Conservation (phyloP, 495 filamentous ascomycete species). For the Podospora fimiseda region DNA sequence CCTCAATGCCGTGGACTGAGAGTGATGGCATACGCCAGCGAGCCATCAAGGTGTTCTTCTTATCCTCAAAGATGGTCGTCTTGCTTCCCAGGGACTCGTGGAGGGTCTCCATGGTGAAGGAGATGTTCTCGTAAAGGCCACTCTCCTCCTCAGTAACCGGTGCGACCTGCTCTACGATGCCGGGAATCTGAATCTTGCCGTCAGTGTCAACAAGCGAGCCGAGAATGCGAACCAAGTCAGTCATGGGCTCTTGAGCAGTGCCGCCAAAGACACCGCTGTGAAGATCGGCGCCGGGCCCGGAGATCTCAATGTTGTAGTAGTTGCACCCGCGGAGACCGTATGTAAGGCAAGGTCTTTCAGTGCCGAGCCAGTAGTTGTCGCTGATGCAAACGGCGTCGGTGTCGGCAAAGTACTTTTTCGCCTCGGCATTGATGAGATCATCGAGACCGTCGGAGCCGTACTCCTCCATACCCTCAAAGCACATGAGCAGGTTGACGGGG, state of each 20-base stretch:
- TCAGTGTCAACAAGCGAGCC: slow-evolving; percentile 77
- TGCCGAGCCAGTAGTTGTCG: slow-evolving; percentile 99
- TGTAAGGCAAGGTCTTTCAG: slow-evolving; percentile 94
- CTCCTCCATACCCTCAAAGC: slow-evolving; percentile 99
- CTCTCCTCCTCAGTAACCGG: slow-evolving; percentile 83
- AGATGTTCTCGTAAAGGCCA: slow-evolving; percentile 72
- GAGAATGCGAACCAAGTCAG: slow-evolving; percentile 78
- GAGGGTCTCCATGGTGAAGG: slow-evolving; percentile 91
- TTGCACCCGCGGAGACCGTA: slow-evolving; percentile 97
- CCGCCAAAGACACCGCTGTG: slow-evolving; percentile 97
- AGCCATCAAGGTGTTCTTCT: slow-evolving; percentile 87
- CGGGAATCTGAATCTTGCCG: slow-evolving; percentile 84
- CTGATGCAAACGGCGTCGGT: slow-evolving; percentile 96
- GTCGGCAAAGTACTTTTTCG: slow-evolving; percentile 86
- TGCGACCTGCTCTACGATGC: slow-evolving; percentile 84
- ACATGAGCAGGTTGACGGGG: slow-evolving; percentile 97
- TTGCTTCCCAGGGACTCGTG: slow-evolving; percentile 83
- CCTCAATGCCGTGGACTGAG: slow-evolving; percentile 94
- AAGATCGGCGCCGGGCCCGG: slow-evolving; percentile 85
- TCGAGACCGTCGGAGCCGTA: slow-evolving; percentile 96
- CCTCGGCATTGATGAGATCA: slow-evolving; percentile 84
- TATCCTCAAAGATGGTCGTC: slow-evolving; percentile 77
- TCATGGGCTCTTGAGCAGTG: slow-evolving; percentile 96
- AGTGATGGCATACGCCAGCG: slow-evolving; percentile 91
- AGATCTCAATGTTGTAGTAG: slow-evolving; percentile 86